Percentiles rank a stretch among this genome's conserved stretches.
Evolutionary conservation across 2,329 filamentous ascomycete species (phyloP).

Genomic region (Aspergillus uvarum): DNA sequence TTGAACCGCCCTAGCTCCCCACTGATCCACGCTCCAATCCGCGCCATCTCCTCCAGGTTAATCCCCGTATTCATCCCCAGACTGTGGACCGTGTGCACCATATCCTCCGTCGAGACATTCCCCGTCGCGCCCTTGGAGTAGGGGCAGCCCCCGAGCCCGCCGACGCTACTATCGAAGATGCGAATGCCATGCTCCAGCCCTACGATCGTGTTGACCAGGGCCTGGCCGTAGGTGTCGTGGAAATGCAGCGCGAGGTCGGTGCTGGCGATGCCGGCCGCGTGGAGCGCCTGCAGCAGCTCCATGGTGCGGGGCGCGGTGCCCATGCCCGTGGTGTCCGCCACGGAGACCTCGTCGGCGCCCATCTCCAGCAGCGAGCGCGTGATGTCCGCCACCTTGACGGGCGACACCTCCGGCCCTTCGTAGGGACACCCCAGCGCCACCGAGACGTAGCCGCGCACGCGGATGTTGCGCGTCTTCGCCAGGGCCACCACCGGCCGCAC

Average conservation of each 20-base stretch:
- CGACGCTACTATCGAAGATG: constrained; percentile 64
- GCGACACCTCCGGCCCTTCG: constrained; percentile 62
- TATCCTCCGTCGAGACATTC: constrained; percentile 64
- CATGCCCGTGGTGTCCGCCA: constrained; percentile 68
- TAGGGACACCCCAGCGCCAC: constrained; percentile 66
- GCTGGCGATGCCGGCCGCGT: constrained; percentile 59
- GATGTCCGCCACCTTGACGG: constrained; percentile 61
- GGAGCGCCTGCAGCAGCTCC: constrained; percentile 58
- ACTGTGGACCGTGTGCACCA: constrained; percentile 61
- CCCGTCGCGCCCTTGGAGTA: constrained; percentile 66
- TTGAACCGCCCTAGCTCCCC: constrained; percentile 53
- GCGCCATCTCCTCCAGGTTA: constrained; percentile 54
- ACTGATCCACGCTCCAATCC: constrained; percentile 59
- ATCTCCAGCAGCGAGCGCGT: constrained; percentile 62
- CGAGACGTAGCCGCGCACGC: constrained; percentile 65
- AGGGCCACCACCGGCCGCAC: constrained; percentile 59
- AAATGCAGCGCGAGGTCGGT: constrained; percentile 64
- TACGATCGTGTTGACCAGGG: constrained; percentile 62
- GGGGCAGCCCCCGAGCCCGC: constrained; percentile 63
- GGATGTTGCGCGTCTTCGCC: constrained; percentile 56
- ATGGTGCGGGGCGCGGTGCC: constrained; percentile 62
- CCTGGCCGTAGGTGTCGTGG: constrained; percentile 67
- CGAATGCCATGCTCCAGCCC: constrained; percentile 63
- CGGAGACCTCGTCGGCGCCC: constrained; percentile 65
- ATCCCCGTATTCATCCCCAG: constrained; percentile 62